Evolutionary conservation across 306 rosid species (phyloP), one percentile per base, ranked within the genome.

Genomic region (Castanospermum australe): DNA sequence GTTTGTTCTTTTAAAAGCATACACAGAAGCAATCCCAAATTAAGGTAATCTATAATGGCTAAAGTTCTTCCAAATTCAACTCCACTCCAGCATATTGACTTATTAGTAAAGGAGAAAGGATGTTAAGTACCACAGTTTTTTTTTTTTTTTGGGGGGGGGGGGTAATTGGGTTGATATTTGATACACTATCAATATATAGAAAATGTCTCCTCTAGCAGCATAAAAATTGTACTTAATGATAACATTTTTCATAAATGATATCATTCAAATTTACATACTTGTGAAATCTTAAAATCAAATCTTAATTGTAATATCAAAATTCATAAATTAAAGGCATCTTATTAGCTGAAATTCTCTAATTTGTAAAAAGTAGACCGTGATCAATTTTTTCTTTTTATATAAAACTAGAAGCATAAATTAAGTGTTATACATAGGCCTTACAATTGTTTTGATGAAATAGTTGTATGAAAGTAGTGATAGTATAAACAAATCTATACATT

Each of bases 11-110:
- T 39, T 25, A 38, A 73, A 20, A 71, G 59, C 57, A 44, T 3
- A 42, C 24, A 33, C 28, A 55, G 24, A 73, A 73, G 17, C 13
- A 50, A 76, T 13, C 51, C 64, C 73, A 33, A 25, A 21, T 44
- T 24, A 76, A 47, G 70, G 39, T 44, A 18, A 35, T 76, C 17
- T 24, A 44, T 5, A 28, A n/a, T 15, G 21, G 9, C 18, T 28
- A 56, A 48, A 57, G 47, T 67, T 38, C 52, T 65, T 66, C 54
- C 18, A 78, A 51, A 78, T 67, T 59, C 39, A 52, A 32, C 18
- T 32, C 77, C 77, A 32, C 18, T 32, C 77, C 77, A 32, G 56
- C 10, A 57, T 57, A 45, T 18, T 1, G 35, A 55, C 68, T 69
- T 30, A 71, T 71, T 61, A 17, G 13, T 60, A 41, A 15, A 42